Evolutionary conservation across 352 stramenopile species (phyloP), one percentile per base, ranked within the genome.

Genomic region (Pelagophyceae sp.): DNA sequence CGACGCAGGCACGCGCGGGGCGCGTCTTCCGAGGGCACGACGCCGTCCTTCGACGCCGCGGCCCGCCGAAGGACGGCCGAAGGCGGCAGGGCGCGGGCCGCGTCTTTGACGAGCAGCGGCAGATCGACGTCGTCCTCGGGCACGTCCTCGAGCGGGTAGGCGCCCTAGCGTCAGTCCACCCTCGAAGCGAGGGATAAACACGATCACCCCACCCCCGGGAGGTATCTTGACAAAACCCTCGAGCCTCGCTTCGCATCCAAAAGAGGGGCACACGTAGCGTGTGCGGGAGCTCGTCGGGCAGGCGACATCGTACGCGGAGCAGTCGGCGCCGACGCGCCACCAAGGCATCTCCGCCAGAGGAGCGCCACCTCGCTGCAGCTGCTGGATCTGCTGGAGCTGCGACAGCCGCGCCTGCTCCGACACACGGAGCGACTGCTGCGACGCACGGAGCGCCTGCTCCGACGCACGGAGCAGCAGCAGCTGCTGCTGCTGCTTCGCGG

Each of bases 81-180:
- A n/a, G 63, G 31, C 63, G 29, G 23, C 58, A 25, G 58, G 17
- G 58, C 58, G 23, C 58, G 58, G 23, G 17, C 17, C 58, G n/a
- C n/a, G n/a, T n/a, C n/a, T n/a, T n/a, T n/a, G n/a, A n/a, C n/a
- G n/a, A n/a, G n/a, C n/a, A n/a, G n/a, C n/a, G n/a, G n/a, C n/a
- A n/a, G n/a, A n/a, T n/a, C n/a, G n/a, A n/a, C 50, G 50, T 67
- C 60, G 27, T 67, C 60, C 11, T 29, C 25, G 11, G 11, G 11
- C 60, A 5, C 31, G 25, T 17, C 35, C 64, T 38, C 64, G 64
- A 72, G 64, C 64, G 64, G 29, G 64, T 72, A 40, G 6, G 64
- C 31, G 3, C 3, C 29, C 19, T 51, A 72, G 31, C 15, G 20
- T 5, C 31, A 6, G 31, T 25, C 6, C 6, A 23, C 29, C 23